phyloP scores from a whole-genome alignment of 331 rosid genomes.

The Acacia concinna region DNA sequence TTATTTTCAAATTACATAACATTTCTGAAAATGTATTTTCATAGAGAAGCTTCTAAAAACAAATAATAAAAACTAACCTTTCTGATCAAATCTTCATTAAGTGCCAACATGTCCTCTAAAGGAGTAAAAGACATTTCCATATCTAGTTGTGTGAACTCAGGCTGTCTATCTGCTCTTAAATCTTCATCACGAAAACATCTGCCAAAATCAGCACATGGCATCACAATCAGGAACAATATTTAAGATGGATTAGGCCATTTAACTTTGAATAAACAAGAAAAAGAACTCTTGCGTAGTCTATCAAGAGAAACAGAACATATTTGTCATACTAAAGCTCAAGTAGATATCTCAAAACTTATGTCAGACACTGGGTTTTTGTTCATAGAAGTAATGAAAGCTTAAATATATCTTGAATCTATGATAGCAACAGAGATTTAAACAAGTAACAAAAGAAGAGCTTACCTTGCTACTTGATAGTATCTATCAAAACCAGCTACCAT shows the following conservation, averaged over 20 bases:
- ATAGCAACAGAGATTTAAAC: constrained; percentile 5
- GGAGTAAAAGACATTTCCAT: constrained; percentile 96
- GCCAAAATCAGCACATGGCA: constrained; percentile 27
- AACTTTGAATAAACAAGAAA: neutral
- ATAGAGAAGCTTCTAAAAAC: neutral
- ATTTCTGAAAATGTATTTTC: constrained; percentile 13
- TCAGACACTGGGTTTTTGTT: neutral
- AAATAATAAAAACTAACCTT: constrained; percentile 55
- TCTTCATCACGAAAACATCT: constrained; percentile 98
- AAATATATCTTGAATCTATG: constrained; percentile 9
- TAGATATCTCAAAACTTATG: neutral
- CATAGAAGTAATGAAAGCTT: neutral
- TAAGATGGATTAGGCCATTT: neutral
- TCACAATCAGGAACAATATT: neutral
- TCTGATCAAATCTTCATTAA: constrained; percentile 92
- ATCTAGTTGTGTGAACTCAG: constrained; percentile 97
- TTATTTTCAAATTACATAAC: constrained; percentile 1
- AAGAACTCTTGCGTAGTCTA: neutral
- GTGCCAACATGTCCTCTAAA: constrained; percentile 79
- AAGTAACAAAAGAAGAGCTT: constrained; percentile 6
- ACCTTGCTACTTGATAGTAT: constrained; percentile 96
- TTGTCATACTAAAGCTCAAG: neutral
- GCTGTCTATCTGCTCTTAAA: constrained; percentile 94
- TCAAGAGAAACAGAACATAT: neutral
- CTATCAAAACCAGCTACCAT: constrained; percentile 96